Evolutionary conservation across 2,329 filamentous ascomycete genomes (phyloP), one percentile per base, ranked within the genome.

Genomic region (Sclerotinia nivalis): DNA sequence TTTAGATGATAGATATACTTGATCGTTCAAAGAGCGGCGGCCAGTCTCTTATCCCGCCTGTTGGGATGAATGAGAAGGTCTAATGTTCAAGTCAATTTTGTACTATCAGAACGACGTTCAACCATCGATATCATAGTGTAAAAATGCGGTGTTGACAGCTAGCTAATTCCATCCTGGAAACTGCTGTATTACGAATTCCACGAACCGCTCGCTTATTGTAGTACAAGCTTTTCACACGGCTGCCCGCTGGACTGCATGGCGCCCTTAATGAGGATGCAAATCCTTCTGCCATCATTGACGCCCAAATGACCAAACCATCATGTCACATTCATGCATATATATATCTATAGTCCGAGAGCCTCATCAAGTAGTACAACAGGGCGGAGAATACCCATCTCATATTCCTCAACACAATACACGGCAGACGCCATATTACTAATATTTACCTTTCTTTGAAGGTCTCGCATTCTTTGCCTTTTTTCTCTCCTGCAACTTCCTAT

Each of bases 381-480:
- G 31, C 31, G 60, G 60, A n/a, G 9, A 52, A 40, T 2, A 37
- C 28, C 49, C 67, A 55, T 34, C 18, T 71, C 56, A 76, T 45
- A 47, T 18, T 64, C 56, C 72, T 75, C 71, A 76, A 59, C 31
- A 66, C 3, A 25, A 62, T 66, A 49, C 31, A 55, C 56, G 28
- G 20, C 31, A 28, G 20, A 28, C 25, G 60, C 22, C 34, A 64
- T 52, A 64, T 66, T 56, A 49, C 65, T 66, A 68, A 68, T 58
- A 52, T 67, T 50, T 68, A 13, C 75, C 77, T 82, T 87, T 93
- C 82, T 86, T 91, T 54, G 86, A 78, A 10, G 93, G 93, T 76
- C 95, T 84, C 12, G 92, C 94, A 80, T 97, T 98, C 88, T 99
- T 98, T 78, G 91, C 91, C 79, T 84, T 89, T 79, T 87, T 88